Evolutionary conservation across 1,284 basidiomycete species (phyloP), one percentile per base, ranked within the genome.

Genomic region (Apiotrichum veenhuisii): DNA sequence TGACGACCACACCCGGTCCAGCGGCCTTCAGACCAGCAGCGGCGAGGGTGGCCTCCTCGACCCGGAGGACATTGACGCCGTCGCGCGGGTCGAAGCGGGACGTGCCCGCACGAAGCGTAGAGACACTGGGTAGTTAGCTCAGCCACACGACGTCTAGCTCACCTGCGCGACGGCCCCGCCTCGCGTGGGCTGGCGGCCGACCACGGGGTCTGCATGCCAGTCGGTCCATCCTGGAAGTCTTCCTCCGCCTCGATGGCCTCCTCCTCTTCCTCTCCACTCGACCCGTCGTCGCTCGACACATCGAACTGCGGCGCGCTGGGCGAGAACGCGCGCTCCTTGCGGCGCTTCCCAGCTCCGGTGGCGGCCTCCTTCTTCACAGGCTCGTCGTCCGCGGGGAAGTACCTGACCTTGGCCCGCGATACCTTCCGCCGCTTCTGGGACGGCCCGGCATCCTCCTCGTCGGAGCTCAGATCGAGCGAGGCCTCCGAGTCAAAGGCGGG

Each of bases 1-100:
- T 66, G 33, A 78, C 42, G 17, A 74, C 44, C 0, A 71, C 66
- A 1, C 69, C 72, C 1, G 65, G 59, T 0, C 67, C 70, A 2
- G 54, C 8, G 1, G 44, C 30, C 9, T 54, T 36, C 30, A 70
- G 17, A 20, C 68, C 70, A 20, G 63, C 61, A 12, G 45, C 43
- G 0, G 15, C 10, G 5, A 74, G 45, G 10, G 54, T 57, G 8
- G 50, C 52, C 17, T 55, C 55, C 2, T 56, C 50, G 2, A 68
- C 8, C 5, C 41, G 38, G 17, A 58, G 25, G 11, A 70, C 26
- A 54, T 74, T 75, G 5, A 65, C 55, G 1, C 65, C 67, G 18
- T 64, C 47, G 7, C 45, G 20, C 14, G 65, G 60, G 18, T n/a
- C 46, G 46, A 71, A 73, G 17, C 38, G 61, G 3, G 66, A 66